Conservation (phyloP, 805 yeast species). For the Wickerhamiella galacta region DNA sequence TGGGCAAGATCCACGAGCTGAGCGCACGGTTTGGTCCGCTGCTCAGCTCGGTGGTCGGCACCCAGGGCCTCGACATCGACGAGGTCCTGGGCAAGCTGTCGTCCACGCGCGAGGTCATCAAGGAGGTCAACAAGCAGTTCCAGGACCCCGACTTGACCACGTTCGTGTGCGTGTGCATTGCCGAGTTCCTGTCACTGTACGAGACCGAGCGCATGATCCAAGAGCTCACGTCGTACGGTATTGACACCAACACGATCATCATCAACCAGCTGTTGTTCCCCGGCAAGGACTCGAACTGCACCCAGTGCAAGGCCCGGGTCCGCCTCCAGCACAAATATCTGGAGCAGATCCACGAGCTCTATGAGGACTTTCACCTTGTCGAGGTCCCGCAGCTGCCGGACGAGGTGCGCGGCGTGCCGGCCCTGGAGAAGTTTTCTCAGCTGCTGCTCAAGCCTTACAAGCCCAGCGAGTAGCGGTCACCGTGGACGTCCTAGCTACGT, state of each 20-base stretch:
- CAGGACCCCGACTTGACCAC: slow-evolving; percentile 93
- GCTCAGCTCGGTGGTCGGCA: slow-evolving; percentile 61
- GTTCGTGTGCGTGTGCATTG: slow-evolving; percentile 83
- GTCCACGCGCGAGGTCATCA: slow-evolving; percentile 63
- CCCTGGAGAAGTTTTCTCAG: slow-evolving; percentile 66
- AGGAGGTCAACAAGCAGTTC: slow-evolving; percentile 85
- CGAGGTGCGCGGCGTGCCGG: slow-evolving; percentile 86
- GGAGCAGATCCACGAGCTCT: slow-evolving; percentile 87
- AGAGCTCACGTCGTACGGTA: slow-evolving; percentile 82
- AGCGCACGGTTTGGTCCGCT: slow-evolving; percentile 82
- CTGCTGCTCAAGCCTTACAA: slow-evolving; percentile 48
- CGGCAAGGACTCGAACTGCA: slow-evolving; percentile 52
- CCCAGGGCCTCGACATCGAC: slow-evolving; percentile 25
- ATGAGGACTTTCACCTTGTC: slow-evolving; percentile 92
- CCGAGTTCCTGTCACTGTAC: slow-evolving; percentile 87
- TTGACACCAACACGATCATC: slow-evolving; percentile 93
- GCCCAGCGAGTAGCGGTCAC: too few species aligned
- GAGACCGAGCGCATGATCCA: slow-evolving; percentile 97
- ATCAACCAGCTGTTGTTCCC: slow-evolving; percentile 89
- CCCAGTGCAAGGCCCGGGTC: slow-evolving; percentile 82
- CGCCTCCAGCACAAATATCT: slow-evolving; percentile 91
- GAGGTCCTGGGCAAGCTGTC: slow-evolving; percentile 67
- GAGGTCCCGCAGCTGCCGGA: slow-evolving; percentile 90
- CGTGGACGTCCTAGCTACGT: too few species aligned
- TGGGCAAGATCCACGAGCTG: slow-evolving; percentile 74